These are phyloP conservation scores for Colletotrichum tabaci DNA, from an alignment of 2,329 filamentous ascomycete species.

Conservation along the genomic window DNA sequence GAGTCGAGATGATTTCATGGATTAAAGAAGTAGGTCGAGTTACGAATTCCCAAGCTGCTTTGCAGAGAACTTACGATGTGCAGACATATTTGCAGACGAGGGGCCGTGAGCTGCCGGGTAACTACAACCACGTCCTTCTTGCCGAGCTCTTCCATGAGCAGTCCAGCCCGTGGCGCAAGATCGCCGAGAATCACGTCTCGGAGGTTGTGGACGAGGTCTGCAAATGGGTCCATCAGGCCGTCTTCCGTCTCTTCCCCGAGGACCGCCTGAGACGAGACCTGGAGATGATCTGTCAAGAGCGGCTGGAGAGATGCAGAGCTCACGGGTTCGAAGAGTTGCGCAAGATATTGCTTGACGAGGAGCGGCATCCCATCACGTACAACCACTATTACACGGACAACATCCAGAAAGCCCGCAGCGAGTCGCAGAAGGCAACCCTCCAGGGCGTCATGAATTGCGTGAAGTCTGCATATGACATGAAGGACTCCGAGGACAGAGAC, in stretches of 20 bases:
- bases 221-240: slow-evolving; percentile 13
- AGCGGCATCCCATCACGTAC: slow-evolving; percentile 67
- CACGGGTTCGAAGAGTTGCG: slow-evolving; percentile 9
- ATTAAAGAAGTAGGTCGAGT: not conserved
- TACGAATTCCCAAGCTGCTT: slow-evolving; percentile 51
- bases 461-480: not conserved
- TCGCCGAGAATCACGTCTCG: slow-evolving; percentile 17
- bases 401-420: slow-evolving; percentile 50
- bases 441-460: not conserved
- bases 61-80: no score
- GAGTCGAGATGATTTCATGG: slow-evolving; percentile 6
- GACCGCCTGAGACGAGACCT: slow-evolving; percentile 23
- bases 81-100: slow-evolving; percentile 13
- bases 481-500: not conserved
- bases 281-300: not conserved
- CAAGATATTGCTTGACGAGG: slow-evolving; percentile 20
- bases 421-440: not conserved
- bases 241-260: not conserved
- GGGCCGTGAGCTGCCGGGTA: slow-evolving; percentile 70
- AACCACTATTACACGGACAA: slow-evolving; percentile 62
- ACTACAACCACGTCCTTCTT: slow-evolving; percentile 72
- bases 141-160: slow-evolving; percentile 73
- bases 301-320: not conserved
- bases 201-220: not conserved
- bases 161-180: slow-evolving; percentile 63